Conservation (phyloP, 768 basidiomycete species). For the Naganishia randhawae region DNA sequence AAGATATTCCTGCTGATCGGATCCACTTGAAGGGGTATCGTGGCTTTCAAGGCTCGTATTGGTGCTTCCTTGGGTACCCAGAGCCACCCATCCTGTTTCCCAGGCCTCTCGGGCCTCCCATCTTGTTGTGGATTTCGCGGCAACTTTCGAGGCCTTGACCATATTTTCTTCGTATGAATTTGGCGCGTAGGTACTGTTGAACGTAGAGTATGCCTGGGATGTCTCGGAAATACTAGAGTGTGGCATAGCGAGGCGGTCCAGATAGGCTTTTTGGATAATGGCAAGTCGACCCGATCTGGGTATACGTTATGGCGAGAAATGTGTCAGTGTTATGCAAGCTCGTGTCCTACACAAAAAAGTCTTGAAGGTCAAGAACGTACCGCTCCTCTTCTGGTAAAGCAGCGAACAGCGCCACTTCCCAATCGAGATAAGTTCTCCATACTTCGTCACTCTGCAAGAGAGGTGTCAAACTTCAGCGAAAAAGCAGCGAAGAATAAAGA, state of each 20-base stretch:
- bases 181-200: conserved; percentile 73
- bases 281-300: background rate
- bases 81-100: conserved; percentile 53
- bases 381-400: conserved; percentile 10
- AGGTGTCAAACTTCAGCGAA: background rate
- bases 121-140: conserved; percentile 60
- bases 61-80: conserved; percentile 35
- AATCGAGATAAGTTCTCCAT: conserved; percentile 23
- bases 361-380: background rate
- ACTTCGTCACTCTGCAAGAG: conserved; percentile 13
- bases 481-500: background rate
- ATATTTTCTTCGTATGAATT: conserved; percentile 74
- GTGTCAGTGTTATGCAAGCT: background rate
- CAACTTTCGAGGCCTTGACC: conserved; percentile 70
- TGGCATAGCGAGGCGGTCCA: background rate
- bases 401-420: conserved; percentile 22
- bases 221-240: conserved; percentile 60
- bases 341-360: background rate
- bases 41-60: background rate
- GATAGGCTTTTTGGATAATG: conserved; percentile 1
- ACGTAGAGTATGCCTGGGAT: conserved; percentile 78
- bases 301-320: conserved; percentile 26
- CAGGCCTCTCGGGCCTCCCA: conserved; percentile 63
- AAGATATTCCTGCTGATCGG: conserved; percentile 16
- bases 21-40: background rate